Percentiles rank a stretch among this genome's conserved stretches.
Conservation (phyloP, 139 green algal genomes). For the Chlamydomonas sphaeroides region DNA sequence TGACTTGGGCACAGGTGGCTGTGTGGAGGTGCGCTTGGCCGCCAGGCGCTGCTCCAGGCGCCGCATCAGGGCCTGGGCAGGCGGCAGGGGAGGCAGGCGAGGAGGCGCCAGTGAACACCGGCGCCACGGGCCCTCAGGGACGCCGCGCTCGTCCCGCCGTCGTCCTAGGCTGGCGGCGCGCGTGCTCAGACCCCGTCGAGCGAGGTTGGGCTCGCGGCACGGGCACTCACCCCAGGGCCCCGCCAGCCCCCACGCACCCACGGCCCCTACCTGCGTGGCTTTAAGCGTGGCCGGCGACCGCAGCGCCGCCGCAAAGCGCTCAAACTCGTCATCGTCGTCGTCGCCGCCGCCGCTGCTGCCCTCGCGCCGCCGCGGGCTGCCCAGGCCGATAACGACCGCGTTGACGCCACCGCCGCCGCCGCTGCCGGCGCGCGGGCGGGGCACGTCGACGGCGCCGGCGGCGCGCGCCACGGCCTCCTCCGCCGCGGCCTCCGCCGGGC, state of each 20-base stretch:
- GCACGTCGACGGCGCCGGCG: slow-evolving; percentile 3
- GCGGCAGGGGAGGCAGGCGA: background rate
- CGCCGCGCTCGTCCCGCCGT: no score
- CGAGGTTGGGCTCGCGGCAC: no score
- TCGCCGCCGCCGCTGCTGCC: background rate
- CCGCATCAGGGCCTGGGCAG: slow-evolving; percentile 64
- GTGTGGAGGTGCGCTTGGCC: background rate
- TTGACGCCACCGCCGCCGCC: background rate
- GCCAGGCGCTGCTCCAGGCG: slow-evolving; percentile 66
- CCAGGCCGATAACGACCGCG: background rate
- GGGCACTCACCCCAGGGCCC: no score
- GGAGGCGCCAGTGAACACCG: no score
- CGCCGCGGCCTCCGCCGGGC: background rate
- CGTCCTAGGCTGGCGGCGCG: no score
- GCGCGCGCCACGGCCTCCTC: background rate
- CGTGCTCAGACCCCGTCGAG: no score
- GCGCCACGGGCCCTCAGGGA: no score
- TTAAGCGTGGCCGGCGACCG: slow-evolving; percentile 64
- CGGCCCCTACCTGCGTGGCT: slow-evolving; percentile 49
- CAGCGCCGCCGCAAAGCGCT: slow-evolving; percentile 73
- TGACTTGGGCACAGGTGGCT: background rate
- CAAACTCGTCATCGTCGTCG: slow-evolving; percentile 59
- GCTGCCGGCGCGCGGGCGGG: background rate
- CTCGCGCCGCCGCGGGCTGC: background rate
- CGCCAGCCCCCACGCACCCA: no score